Conservation (phyloP, 352 stramenopile genomes). For the Pythium insidiosum region DNA sequence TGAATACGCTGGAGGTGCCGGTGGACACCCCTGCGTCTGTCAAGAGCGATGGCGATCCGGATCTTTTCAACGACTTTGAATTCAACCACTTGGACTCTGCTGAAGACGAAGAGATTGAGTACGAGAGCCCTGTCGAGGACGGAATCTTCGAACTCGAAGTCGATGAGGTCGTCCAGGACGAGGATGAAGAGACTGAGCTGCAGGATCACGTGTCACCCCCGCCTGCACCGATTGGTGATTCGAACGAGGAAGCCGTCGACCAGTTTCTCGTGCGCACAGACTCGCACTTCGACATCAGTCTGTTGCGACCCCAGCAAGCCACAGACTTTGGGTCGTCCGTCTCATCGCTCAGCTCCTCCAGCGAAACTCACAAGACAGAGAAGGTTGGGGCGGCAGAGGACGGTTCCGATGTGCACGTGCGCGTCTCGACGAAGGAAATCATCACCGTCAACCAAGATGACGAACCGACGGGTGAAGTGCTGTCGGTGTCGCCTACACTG, state of each 20-base stretch:
- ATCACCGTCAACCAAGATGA: too few relatives aligned
- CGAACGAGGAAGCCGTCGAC: conserved; percentile 10
- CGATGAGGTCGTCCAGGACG: conserved; percentile 13
- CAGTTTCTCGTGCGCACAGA: conserved; percentile 26
- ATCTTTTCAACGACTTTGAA: conserved; percentile 77
- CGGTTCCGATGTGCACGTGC: too few relatives aligned
- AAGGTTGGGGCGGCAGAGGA: too few relatives aligned
- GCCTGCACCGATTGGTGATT: background rate
- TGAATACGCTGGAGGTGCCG: conserved; percentile 79
- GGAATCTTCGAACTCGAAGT: conserved; percentile 18
- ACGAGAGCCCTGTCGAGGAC: conserved; percentile 32
- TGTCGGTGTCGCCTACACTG: too few relatives aligned
- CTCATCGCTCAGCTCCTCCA: conserved; percentile 49
- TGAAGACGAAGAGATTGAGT: conserved; percentile 25
- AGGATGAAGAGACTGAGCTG: conserved; percentile 10
- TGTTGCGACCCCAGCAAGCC: conserved; percentile 55
- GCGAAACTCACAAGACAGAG: conserved; percentile 4
- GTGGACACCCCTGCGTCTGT: conserved; percentile 78
- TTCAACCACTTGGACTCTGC: conserved; percentile 78
- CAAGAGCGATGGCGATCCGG: conserved; percentile 54
- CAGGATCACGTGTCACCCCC: conserved; percentile 5
- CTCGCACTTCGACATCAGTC: conserved; percentile 68
- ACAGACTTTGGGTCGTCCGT: conserved; percentile 57
- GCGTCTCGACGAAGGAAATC: too few relatives aligned
- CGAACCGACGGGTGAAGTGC: too few relatives aligned